These are phyloP conservation scores for Verruconis gallopava DNA, from an alignment of 2,329 filamentous ascomycete genomes.

Conservation along the genomic window DNA sequence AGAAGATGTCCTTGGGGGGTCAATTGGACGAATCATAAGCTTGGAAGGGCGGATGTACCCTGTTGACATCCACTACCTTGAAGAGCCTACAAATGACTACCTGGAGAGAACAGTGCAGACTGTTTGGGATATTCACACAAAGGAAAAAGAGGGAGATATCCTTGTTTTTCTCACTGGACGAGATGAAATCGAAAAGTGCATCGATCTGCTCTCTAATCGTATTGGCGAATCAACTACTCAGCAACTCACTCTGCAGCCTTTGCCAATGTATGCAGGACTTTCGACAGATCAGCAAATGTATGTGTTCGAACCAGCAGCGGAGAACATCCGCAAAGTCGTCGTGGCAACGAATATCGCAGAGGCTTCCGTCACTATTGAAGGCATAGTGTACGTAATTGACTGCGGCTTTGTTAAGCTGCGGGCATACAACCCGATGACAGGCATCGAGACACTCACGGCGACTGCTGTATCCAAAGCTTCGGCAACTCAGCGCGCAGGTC, in stretches of 20 bases:
- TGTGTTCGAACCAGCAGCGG: slow-evolving; percentile 73
- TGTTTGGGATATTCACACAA: slow-evolving; percentile 74
- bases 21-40: slow-evolving; percentile 56
- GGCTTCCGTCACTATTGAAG: slow-evolving; percentile 87
- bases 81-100: slow-evolving; percentile 71
- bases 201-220: slow-evolving; percentile 68
- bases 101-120: slow-evolving; percentile 70
- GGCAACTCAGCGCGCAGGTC: slow-evolving; percentile 79
- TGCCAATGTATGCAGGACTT: slow-evolving; percentile 82
- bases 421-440: slow-evolving; percentile 69
- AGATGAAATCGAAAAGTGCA: slow-evolving; percentile 76
- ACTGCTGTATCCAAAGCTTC: slow-evolving; percentile 81
- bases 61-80: slow-evolving; percentile 73
- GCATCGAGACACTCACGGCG: slow-evolving; percentile 76
- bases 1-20: slow-evolving; percentile 22
- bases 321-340: slow-evolving; percentile 79
- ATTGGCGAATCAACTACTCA: slow-evolving; percentile 48
- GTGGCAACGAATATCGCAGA: slow-evolving; percentile 94
- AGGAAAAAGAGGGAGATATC: slow-evolving; percentile 70
- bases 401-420: slow-evolving; percentile 83
- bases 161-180: slow-evolving; percentile 84
- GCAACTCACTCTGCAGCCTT: slow-evolving; percentile 47
- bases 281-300: slow-evolving; percentile 89
- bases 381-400: slow-evolving; percentile 83
- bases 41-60: slow-evolving; percentile 81